Base-by-base conservation (phyloP, 768 basidiomycete genomes). In the Lyophyllum decastes region DNA sequence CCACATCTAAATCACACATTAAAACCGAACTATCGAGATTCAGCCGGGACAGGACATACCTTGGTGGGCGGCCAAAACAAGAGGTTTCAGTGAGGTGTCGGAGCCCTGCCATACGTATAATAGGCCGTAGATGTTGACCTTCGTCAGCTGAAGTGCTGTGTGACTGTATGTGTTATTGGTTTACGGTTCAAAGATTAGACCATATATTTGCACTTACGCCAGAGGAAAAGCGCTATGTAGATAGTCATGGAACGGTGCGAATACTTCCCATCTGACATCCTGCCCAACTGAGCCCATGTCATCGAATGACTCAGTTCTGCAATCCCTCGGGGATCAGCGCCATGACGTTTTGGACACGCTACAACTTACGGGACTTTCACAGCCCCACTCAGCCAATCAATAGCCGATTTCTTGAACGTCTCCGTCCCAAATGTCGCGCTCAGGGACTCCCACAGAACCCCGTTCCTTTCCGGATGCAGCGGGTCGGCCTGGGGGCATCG, bases 71-170 rank as follows among this genome's bases (percentile, higher is more conserved):
- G 82, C 79, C 41, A 89, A 69, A 12, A 93, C 73, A 16, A 92
- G 62, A 0, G 92, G 91, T 67, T 90, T 89, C n/a, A 89, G 74
- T 0, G 76, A 72, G 11, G 69, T 57, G 61, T 90, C 78, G 3
- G 81, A 78, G 1, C 90, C 91, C 52, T 79, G 73, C 90, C 90
- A 92, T 49, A 84, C 81, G 66, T 83, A 90, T 8, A 90, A 69
- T n/a, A 92, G 76, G 0, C 83, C 91, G 62, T 89, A 90, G 0
- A 84, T 89, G 68, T 92, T 92, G 64, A 94, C 83, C 62, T 84
- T 86, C 9, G 85, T 86, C 58, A 89, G 76, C 27, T 77, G 66
- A 44, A 92, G 76, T 9, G 70, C 79, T n/a, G 75, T 48, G 68
- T 90, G 85, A 11, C 88, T 90, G 34, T 2, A 44, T 17, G 45